Evolutionary conservation across 2,329 filamentous ascomycete species (phyloP), one percentile per base, ranked within the genome.

Genomic region (Pseudocercospora ulei): DNA sequence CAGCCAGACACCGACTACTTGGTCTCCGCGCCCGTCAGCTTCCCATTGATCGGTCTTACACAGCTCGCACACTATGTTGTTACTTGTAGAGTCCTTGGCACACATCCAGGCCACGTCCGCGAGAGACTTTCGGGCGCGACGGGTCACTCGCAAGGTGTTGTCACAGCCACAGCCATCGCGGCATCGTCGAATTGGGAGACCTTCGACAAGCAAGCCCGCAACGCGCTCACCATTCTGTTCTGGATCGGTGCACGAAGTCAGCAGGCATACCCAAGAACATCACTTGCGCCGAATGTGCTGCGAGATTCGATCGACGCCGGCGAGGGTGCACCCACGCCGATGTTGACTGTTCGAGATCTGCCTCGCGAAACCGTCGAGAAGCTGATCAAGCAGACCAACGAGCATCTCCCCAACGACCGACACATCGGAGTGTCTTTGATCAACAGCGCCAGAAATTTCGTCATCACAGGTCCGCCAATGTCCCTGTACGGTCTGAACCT

Each of bases 201-300:
- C 1, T 98, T 90, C 62, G 76, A 82, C 50, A 78, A 82, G 56
- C 76, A 84, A 39, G 75, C 85, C 39, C 79, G 73, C 55, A 78
- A 84, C 52, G 82, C 88, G 2, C 69, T 98, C 48, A 90, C 83
- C 18, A 84, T 95, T 56, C 80, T 98, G 18, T 98, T 98, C 72
- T 98, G 90, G 90, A 94, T 98, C 52, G 90, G 92, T 60, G 79
- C 88, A 45, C 81, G 90, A 57, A 95, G 88, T 63, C 90, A 98
- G 64, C 90, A 98, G 64, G 87, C 87, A 2, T 98, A 95, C 65
- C 92, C 90, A 24, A 78, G 83, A 53, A 98, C 90, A 3, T 96
- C 90, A 20, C 73, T 98, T 55, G 85, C 87, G 3, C 92, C 90
- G 0, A 82, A 77, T 28, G 84, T 88, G 57, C 73, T 98, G 38